These are phyloP conservation scores for Geosmithia putterillii DNA, from an alignment of 2,329 filamentous ascomycete genomes.

Conservation along the genomic window DNA sequence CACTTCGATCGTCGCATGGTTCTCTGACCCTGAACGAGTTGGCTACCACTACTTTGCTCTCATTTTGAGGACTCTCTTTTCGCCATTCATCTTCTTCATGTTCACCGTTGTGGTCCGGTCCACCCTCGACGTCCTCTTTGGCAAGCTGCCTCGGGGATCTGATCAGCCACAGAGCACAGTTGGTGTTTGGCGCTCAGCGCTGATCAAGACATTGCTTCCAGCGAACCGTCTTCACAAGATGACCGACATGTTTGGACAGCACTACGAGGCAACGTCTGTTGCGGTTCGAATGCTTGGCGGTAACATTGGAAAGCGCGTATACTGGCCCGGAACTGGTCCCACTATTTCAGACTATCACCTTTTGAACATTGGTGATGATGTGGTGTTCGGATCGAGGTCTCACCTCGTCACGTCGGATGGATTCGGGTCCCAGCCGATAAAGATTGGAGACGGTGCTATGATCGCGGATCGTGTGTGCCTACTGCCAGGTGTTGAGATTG, in stretches of 20 bases:
- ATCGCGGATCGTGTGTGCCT: constrained; percentile 42
- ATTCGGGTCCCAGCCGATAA: constrained; percentile 31
- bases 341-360: constrained; percentile 40
- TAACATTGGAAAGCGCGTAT: constrained; percentile 37
- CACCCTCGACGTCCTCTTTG: constrained; percentile 25
- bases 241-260: constrained; percentile 37
- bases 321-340: constrained; percentile 46
- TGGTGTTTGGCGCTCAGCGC: constrained; percentile 27
- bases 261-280: constrained; percentile 42
- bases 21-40: constrained; percentile 30
- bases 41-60: constrained; percentile 37
- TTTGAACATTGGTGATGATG: constrained; percentile 41
- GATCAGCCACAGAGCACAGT: constrained; percentile 18
- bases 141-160: constrained; percentile 19
- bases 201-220: constrained; percentile 32
- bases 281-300: constrained; percentile 37
- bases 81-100: constrained; percentile 30
- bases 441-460: constrained; percentile 37
- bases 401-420: constrained; percentile 41
- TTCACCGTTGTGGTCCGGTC: constrained; percentile 27
- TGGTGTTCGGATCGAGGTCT: constrained; percentile 45
- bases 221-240: constrained; percentile 29
- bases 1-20: constrained; percentile 33
- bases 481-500: constrained; percentile 36
- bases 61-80: constrained; percentile 22